Evolutionary conservation across 2,329 filamentous ascomycete genomes (phyloP).

Genomic region (Colletotrichum sp.): DNA sequence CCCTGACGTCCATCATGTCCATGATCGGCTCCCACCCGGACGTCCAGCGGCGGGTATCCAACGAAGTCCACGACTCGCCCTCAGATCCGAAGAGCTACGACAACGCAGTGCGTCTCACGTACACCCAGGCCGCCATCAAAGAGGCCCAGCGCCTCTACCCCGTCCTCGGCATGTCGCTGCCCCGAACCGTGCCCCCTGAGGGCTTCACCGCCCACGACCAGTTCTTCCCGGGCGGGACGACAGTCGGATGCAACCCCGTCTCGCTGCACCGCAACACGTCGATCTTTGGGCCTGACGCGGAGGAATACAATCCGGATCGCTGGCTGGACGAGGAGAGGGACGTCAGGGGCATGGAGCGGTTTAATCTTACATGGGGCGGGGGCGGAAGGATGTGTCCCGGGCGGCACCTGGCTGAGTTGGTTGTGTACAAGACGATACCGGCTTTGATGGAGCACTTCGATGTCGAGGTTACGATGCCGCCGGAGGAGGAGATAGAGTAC

Average conservation of each 20-base stretch:
- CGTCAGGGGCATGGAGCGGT: conserved; percentile 48
- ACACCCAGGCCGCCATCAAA: conserved; percentile 51
- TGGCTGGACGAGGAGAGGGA: conserved; percentile 45
- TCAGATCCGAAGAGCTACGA: conserved; percentile 27
- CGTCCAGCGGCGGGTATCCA: conserved; percentile 34
- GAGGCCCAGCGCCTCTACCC: conserved; percentile 57
- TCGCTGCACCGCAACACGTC: conserved; percentile 54
- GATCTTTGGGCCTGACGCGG: conserved; percentile 53
- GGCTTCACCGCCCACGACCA: conserved; percentile 44
- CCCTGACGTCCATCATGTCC: conserved; percentile 52
- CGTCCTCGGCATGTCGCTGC: conserved; percentile 56
- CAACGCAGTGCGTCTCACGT: conserved; percentile 28
- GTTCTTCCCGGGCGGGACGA: conserved; percentile 48
- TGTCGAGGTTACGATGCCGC: conserved; percentile 43
- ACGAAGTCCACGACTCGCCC: conserved; percentile 28
- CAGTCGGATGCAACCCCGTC: conserved; percentile 56
- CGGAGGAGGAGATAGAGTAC: conserved; percentile 42
- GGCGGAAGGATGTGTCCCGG: conserved; percentile 57
- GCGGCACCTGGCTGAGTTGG: conserved; percentile 53
- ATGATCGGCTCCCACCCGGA: conserved; percentile 47
- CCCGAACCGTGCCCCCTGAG: conserved; percentile 45
- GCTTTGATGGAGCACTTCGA: conserved; percentile 49
- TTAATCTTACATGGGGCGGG: conserved; percentile 57
- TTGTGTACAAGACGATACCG: conserved; percentile 50
- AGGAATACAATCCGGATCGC: conserved; percentile 48